These are phyloP conservation scores for Xerophyta viscosa DNA, from an alignment of 106 monocot genomes.

Conservation along the genomic window DNA sequence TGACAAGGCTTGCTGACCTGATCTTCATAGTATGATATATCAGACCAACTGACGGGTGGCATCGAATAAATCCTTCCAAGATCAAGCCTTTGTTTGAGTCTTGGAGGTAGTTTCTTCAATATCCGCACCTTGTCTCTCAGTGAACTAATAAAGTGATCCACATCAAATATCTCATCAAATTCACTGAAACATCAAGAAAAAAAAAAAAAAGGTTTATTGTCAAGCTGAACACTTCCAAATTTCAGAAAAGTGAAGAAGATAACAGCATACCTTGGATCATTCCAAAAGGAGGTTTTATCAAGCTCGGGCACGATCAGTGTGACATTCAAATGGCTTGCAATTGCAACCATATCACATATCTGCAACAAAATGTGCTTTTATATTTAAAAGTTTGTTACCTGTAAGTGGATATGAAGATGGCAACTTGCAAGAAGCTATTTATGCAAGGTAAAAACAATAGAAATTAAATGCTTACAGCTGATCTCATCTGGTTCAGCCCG, in stretches of 20 bases:
- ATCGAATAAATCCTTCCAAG: constrained; percentile 58
- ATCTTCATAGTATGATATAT: constrained; percentile 74
- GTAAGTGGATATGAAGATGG: neutral
- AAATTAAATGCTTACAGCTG: constrained; percentile 63
- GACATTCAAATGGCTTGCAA: constrained; percentile 85
- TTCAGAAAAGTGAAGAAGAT: too few relatives aligned
- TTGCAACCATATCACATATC: constrained; percentile 98
- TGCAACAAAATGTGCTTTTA: constrained; percentile 28
- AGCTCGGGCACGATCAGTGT: constrained; percentile 96
- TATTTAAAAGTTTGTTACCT: neutral
- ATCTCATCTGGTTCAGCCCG: constrained; percentile 97
- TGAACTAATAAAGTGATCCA: constrained; percentile 84
- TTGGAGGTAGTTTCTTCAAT: constrained; percentile 82
- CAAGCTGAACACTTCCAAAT: neutral
- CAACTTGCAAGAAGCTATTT: neutral
- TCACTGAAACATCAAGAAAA: constrained; percentile 34
- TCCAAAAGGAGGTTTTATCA: constrained; percentile 93
- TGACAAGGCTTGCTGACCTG: constrained; percentile 40
- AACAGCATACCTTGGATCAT: constrained; percentile 63
- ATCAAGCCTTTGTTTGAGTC: constrained; percentile 60
- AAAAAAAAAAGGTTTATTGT: neutral
- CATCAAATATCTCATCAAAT: constrained; percentile 96
- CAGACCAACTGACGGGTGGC: constrained; percentile 94
- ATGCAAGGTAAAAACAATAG: neutral
- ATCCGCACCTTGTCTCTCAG: constrained; percentile 89